These are phyloP conservation scores for Hymenoscyphus fructigenus DNA, from an alignment of 2,329 filamentous ascomycete species.

Conservation along the genomic window DNA sequence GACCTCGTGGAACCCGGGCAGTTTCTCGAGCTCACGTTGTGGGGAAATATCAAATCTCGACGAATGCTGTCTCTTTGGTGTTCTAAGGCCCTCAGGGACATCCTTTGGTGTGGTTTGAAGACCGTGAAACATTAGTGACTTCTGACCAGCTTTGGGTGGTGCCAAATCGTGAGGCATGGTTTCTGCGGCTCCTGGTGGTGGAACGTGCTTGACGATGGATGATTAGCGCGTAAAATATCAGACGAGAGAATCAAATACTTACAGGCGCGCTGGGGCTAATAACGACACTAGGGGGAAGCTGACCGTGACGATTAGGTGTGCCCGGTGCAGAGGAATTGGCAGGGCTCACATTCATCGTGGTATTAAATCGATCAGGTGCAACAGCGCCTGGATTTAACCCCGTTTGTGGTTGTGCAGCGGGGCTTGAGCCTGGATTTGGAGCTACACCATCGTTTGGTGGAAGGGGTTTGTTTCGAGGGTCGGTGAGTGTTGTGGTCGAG, in stretches of 20 bases:
- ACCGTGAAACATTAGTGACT: conserved; percentile 84
- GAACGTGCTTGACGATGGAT: conserved; percentile 66
- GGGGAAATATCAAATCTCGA: conserved; percentile 98
- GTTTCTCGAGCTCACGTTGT: conserved; percentile 92
- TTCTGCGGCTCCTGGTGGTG: conserved; percentile 88
- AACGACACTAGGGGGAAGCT: conserved; percentile 80
- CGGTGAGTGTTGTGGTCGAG: conserved; percentile 82
- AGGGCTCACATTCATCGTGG: conserved; percentile 39
- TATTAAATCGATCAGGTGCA: conserved; percentile 45
- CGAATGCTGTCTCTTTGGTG: conserved; percentile 94
- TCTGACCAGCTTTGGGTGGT: conserved; percentile 86
- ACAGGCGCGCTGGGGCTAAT: conserved; percentile 94
- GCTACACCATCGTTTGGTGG: conserved; percentile 52
- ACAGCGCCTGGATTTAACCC: conserved; percentile 30
- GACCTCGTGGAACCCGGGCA: conserved; percentile 97
- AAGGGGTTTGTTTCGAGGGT: conserved; percentile 79
- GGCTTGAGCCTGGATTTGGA: conserved; percentile 21
- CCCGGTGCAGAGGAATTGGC: conserved; percentile 47
- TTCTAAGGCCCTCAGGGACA: conserved; percentile 90
- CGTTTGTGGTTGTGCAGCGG: conserved; percentile 34
- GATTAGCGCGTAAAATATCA: conserved; percentile 9
- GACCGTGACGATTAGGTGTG: conserved; percentile 63
- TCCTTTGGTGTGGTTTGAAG: conserved; percentile 94
- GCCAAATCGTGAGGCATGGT: conserved; percentile 98
- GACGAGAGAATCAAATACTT: conserved; percentile 42